phyloP scores from a whole-genome alignment of 2,329 filamentous ascomycete genomes.

The Zymoseptoria pseudotritici region DNA sequence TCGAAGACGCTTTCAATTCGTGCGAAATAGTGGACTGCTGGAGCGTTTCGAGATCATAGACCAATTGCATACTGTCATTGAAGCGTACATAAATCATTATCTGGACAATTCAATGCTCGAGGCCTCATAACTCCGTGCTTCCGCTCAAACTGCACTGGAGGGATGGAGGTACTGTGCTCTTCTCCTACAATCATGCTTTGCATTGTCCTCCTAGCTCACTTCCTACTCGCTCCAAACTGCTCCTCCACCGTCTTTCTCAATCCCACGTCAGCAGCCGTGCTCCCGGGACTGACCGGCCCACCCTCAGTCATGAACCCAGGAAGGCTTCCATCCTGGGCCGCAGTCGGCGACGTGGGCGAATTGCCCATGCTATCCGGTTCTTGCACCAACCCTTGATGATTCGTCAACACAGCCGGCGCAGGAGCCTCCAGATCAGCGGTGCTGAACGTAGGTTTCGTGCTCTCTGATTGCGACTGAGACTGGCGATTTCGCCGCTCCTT shows the following conservation, averaged over 20 bases:
- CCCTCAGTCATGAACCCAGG: constrained; percentile 5
- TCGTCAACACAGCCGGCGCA: constrained; percentile 5
- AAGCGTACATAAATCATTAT: no score
- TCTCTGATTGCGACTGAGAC: constrained; percentile 3
- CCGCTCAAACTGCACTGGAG: no score
- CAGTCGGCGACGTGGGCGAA: not conserved
- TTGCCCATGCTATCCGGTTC: constrained; percentile 17
- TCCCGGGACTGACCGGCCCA: constrained; percentile 11
- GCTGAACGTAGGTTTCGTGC: constrained; percentile 13
- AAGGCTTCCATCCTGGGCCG: not conserved
- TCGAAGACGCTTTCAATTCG: no score
- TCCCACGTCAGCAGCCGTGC: constrained; percentile 19
- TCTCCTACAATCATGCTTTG: not conserved
- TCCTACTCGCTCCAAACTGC: constrained; percentile 1
- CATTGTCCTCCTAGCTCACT: not conserved
- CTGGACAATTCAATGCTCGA: no score
- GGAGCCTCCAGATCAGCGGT: constrained; percentile 14
- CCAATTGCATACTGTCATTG: no score
- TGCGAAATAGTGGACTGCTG: no score
- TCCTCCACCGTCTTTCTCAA: constrained; percentile 30
- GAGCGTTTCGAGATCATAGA: no score
- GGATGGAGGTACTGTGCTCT: not conserved
- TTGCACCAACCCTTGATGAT: constrained; percentile 13
- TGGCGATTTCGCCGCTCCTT: constrained; percentile 9
- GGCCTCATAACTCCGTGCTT: no score